Base-by-base conservation (phyloP, 257 asterid species). In the Haberlea rhodopensis region DNA sequence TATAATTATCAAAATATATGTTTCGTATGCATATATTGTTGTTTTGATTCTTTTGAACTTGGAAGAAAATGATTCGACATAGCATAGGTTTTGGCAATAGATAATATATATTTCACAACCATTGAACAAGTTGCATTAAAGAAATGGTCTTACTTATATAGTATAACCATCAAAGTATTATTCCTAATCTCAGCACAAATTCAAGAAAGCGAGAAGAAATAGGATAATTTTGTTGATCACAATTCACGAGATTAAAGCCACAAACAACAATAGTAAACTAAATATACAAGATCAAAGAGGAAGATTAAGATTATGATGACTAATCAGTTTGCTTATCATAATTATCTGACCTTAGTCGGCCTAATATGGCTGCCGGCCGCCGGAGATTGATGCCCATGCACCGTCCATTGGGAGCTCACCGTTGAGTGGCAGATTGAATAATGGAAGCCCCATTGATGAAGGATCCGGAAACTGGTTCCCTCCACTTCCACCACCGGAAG, bases 361-460 rank as follows among this genome's bases (percentile, higher is more conserved):
- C 69, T 61, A 69, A 40, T 52, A 69, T 18, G 62, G 74, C 37
- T 75, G 83, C 28, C 85, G 79, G 28, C 57, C 66, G 20, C 57
- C 64, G 10, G 73, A 18, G 53, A 69, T 82, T 18, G 78, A 80
- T 0, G 51, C 53, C 87, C 87, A 82, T 69, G 73, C 57, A 8
- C 81, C 78, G 51, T 82, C 83, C 60, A 76, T 71, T 4, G 74
- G 72, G 20, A 79, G 22, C 64, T 76, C 79, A 24, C n/a, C 81
- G 67, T 79, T 76, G n/a, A 74, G 73, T 4, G 90, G 90, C 70
- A 81, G 45, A 61, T 79, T 81, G 52, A 84, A 77, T 69, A 84
- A 84, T 0, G 90, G 87, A 34, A 84, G 81, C 55, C 83, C 87
- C 5, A 75, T 18, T 2, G 89, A 78, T 0, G 89, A 78, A 0